phyloP scores from a whole-genome alignment of 805 yeast species.

The Candida berthetii region DNA sequence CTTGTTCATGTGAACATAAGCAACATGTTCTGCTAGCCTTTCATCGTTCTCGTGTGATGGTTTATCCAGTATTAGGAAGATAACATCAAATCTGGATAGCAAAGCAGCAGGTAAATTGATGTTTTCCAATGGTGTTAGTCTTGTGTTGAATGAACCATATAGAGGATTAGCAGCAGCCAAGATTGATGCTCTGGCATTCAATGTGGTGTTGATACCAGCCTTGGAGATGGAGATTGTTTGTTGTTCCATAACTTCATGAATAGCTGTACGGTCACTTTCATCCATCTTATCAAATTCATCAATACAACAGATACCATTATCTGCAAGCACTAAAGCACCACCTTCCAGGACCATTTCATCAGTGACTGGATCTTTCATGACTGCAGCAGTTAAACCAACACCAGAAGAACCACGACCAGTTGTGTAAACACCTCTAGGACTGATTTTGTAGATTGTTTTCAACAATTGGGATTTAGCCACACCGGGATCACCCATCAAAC shows the following conservation, averaged over 20 bases:
- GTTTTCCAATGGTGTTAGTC: slow-evolving; percentile 87
- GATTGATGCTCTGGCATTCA: slow-evolving; percentile 92
- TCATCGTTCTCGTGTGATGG: slow-evolving; percentile 79
- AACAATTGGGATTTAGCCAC: slow-evolving; percentile 96
- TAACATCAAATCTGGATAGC: slow-evolving; percentile 87
- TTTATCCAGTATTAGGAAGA: slow-evolving; percentile 80
- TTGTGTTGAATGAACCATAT: slow-evolving; percentile 90
- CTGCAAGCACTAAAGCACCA: slow-evolving; percentile 95
- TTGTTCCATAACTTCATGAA: slow-evolving; percentile 99
- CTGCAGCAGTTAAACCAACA: slow-evolving; percentile 98
- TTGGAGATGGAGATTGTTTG: slow-evolving; percentile 96
- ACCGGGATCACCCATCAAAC: slow-evolving; percentile 99
- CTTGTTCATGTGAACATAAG: slow-evolving; percentile 92
- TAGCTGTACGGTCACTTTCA: slow-evolving; percentile 93
- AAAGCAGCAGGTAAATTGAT: slow-evolving; percentile 96
- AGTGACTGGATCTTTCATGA: slow-evolving; percentile 97
- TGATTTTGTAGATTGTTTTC: slow-evolving; percentile 84
- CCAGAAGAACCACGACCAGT: slow-evolving; percentile 99
- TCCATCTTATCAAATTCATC: slow-evolving; percentile 99
- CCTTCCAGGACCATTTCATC: slow-evolving; percentile 98
- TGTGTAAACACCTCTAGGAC: slow-evolving; percentile 95
- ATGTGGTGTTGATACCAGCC: slow-evolving; percentile 94
- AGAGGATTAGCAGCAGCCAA: slow-evolving; percentile 98
- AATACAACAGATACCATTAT: slow-evolving; percentile 96
- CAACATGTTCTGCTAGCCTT: slow-evolving; percentile 86